Evolutionary conservation across 345 rosid genomes (phyloP).

Genomic region (Atalantia buxifolia): DNA sequence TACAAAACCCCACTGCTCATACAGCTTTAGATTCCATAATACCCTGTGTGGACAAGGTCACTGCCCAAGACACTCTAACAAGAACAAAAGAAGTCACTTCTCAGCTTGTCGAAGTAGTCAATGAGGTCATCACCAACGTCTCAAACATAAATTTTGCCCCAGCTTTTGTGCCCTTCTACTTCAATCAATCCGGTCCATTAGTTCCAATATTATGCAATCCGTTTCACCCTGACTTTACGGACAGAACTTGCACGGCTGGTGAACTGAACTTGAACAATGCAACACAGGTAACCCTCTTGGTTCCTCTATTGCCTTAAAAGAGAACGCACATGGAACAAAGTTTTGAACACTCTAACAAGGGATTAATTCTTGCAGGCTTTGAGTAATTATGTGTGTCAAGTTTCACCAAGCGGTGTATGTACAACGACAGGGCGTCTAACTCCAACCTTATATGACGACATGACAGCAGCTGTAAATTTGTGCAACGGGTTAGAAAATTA

Average conservation of each 20-base stretch:
- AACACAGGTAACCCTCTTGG: conserved; percentile 50
- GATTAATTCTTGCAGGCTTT: conserved; percentile 51
- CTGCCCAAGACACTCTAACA: conserved; percentile 68
- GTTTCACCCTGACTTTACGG: conserved; percentile 48
- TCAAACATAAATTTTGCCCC: conserved; percentile 93
- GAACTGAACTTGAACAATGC: conserved; percentile 79
- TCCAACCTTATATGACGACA: conserved; percentile 59
- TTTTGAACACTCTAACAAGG: neutral
- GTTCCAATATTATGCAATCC: conserved; percentile 90
- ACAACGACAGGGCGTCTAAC: conserved; percentile 72
- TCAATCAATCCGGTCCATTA: conserved; percentile 89
- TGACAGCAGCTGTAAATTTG: conserved; percentile 58
- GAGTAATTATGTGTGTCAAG: conserved; percentile 72
- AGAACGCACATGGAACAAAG: neutral
- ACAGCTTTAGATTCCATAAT: conserved; percentile 82
- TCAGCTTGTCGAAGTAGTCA: conserved; percentile 73
- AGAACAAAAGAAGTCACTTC: conserved; percentile 71
- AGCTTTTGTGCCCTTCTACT: conserved; percentile 61
- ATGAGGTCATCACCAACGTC: conserved; percentile 89
- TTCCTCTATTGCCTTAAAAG: neutral
- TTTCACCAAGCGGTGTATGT: conserved; percentile 61
- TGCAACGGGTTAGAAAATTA: conserved; percentile 53
- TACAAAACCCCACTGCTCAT: conserved; percentile 71
- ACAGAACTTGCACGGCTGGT: conserved; percentile 64
- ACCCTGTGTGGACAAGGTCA: conserved; percentile 78